Evolutionary conservation across 257 asterid genomes (phyloP), one percentile per base, ranked within the genome.

Genomic region (Ehretia macrophylla): DNA sequence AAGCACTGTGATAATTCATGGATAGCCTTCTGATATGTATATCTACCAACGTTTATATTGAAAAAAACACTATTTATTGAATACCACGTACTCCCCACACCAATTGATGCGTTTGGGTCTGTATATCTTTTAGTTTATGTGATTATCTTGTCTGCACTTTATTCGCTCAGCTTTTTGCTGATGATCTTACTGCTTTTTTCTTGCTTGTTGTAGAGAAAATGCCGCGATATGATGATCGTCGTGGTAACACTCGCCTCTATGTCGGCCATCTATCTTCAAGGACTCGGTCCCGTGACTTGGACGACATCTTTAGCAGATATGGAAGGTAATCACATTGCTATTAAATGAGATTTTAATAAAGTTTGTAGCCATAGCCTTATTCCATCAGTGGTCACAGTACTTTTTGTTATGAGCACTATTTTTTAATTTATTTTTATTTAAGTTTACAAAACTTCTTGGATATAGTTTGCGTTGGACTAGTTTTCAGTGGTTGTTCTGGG

Each of bases 181-280:
- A 27, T 6, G 6, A 27, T 27, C 6, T 27, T 27, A 27, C 6
- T 3, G 35, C 11, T 19, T 4, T 22, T 37, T 17, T 51, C 3
- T 51, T 17, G 55, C 51, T 59, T 50, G 8, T 46, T 65, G 69
- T 63, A 73, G 85, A 38, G 42, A 71, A 76, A 56, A 79, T 81
- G 88, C 85, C 88, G 27, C 79, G 88, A 0, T 56, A 81, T 58
- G 88, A 81, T 68, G 88, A 81, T 58, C 79, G 83, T 18, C 69
- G 72, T 63, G 82, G 79, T 21, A 69, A 67, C 20, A 78, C 85
- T 0, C 71, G 85, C 42, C 85, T 81, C 47, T 81, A 81, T 66
- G 85, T 81, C 61, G 88, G 88, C 32, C 88, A 61, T 56, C 67
- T 81, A 59, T 73, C 85, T 51, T 73, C 83, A 37, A 74, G 88